phyloP scores from a whole-genome alignment of 2,329 filamentous ascomycete species.

The Endothia cerciana region DNA sequence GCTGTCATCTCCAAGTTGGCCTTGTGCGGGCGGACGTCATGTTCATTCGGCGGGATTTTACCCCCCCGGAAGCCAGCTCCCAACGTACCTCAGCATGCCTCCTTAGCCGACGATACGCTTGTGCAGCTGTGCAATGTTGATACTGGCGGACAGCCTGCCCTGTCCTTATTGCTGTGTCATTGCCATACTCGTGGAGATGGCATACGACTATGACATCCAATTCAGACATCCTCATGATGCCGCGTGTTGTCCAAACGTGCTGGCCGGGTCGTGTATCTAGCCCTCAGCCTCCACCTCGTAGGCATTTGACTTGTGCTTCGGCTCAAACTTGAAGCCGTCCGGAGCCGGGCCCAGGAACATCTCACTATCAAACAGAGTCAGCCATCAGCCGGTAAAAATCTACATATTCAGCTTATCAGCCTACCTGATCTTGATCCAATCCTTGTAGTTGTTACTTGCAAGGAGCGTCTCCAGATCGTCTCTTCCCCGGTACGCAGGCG shows the following conservation, averaged over 20 bases:
- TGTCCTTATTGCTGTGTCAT: background rate
- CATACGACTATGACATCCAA: too few species aligned
- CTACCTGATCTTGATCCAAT: constrained; percentile 98
- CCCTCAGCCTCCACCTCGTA: constrained; percentile 83
- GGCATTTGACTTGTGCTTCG: constrained; percentile 95
- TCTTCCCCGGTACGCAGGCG: constrained; percentile 80
- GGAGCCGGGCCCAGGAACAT: constrained; percentile 96
- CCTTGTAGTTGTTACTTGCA: constrained; percentile 87
- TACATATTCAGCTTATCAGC: constrained; percentile 38
- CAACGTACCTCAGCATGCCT: too few species aligned
- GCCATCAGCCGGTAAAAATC: constrained; percentile 25
- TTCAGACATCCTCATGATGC: background rate
- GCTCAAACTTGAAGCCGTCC: constrained; percentile 89
- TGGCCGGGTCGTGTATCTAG: constrained; percentile 37
- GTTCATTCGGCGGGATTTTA: background rate
- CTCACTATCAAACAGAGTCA: constrained; percentile 61
- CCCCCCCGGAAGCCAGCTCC: too few species aligned
- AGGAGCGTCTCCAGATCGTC: constrained; percentile 94
- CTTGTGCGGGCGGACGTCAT: background rate
- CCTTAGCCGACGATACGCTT: background rate
- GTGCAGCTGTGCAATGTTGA: background rate
- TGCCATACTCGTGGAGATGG: too few species aligned
- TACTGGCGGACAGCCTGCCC: background rate
- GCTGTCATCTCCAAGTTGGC: background rate
- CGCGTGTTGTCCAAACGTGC: background rate